Conservation (phyloP, 768 basidiomycete species). For the Lentinula sp. region DNA sequence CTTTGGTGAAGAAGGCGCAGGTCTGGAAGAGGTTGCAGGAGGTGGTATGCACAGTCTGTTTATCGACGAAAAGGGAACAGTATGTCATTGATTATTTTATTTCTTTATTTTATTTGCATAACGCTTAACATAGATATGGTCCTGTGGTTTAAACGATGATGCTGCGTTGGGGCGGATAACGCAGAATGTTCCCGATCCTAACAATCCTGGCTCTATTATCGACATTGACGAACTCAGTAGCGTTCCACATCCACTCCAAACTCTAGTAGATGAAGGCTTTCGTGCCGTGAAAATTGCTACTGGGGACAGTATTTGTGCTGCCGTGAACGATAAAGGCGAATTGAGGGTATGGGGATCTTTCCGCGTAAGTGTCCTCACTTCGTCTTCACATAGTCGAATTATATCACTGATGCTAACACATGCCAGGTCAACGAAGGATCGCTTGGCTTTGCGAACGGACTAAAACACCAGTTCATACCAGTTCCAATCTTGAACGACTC, state of each 20-base stretch:
- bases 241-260: constrained; percentile 59
- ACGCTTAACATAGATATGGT: constrained; percentile 54
- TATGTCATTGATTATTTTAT: constrained; percentile 34
- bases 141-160: constrained; percentile 84
- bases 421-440: constrained; percentile 68
- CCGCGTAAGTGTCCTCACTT: constrained; percentile 49
- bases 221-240: constrained; percentile 50
- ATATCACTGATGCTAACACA: constrained; percentile 2
- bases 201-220: constrained; percentile 51
- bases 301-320: constrained; percentile 86
- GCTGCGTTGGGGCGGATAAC: constrained; percentile 74
- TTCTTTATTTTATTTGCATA: neutral
- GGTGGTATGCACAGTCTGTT: constrained; percentile 90
- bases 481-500: constrained; percentile 43
- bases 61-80: constrained; percentile 84
- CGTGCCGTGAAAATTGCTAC: constrained; percentile 77
- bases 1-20: constrained; percentile 67
- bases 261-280: constrained; percentile 73
- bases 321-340: constrained; percentile 73
- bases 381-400: neutral
- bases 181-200: constrained; percentile 50
- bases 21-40: constrained; percentile 74
- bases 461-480: constrained; percentile 63
- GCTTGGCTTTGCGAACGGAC: constrained; percentile 73
- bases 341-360: constrained; percentile 88